These are phyloP conservation scores for Rhizophlyctis rosea DNA, from an alignment of 192 early-diverging fungal species.

Conservation along the genomic window DNA sequence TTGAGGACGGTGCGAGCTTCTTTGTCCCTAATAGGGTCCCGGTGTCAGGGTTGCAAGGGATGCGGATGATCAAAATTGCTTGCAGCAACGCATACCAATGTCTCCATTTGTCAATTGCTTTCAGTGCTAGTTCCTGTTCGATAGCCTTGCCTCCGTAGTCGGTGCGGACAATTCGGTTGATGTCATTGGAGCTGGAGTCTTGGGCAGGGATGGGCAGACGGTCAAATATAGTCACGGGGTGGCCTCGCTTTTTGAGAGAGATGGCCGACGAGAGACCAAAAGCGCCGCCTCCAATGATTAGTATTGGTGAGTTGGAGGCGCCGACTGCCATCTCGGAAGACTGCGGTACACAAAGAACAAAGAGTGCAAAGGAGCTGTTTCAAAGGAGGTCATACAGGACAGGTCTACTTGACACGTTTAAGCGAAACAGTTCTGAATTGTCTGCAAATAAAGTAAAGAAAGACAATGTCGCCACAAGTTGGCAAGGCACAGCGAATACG, in stretches of 20 bases:
- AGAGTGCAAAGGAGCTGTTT: too few species aligned
- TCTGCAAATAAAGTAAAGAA: too few species aligned
- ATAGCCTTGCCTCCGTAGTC: constrained; percentile 23
- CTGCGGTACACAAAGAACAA: too few species aligned
- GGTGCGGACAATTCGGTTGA: constrained; percentile 34
- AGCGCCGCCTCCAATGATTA: constrained; percentile 34
- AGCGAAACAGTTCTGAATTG: too few species aligned
- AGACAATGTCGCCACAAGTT: too few species aligned
- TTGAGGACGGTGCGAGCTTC: neutral
- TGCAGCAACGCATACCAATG: constrained; percentile 26
- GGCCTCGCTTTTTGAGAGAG: constrained; percentile 13
- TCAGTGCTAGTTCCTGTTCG: constrained; percentile 25
- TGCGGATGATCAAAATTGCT: too few species aligned
- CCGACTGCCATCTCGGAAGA: too few species aligned
- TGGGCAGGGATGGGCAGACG: constrained; percentile 26
- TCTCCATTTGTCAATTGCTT: constrained; percentile 18
- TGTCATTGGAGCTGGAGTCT: constrained; percentile 32
- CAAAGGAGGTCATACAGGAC: too few species aligned
- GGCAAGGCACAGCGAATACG: too few species aligned
- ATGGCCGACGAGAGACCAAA: constrained; percentile 40
- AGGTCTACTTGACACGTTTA: too few species aligned
- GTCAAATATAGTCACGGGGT: constrained; percentile 27
- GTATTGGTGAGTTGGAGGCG: neutral
- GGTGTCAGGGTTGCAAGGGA: too few species aligned
- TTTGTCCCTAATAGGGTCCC: neutral